Percentiles rank a stretch among this genome's conserved stretches.
These are phyloP conservation scores for Colletotrichum liriopes DNA, from an alignment of 2,329 filamentous ascomycete genomes.

Conservation along the genomic window DNA sequence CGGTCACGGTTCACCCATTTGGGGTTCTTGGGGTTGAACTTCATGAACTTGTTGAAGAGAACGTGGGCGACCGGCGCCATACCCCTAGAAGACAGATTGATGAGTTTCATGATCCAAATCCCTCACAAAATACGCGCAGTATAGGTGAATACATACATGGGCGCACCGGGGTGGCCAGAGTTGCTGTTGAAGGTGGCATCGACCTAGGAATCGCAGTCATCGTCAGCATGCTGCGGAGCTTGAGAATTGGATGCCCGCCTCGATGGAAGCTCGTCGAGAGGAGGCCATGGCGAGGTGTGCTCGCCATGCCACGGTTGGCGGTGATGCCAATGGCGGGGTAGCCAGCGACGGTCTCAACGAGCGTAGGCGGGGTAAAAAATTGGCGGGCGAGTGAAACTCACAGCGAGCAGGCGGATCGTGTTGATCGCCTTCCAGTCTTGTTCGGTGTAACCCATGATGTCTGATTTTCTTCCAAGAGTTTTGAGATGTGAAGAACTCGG, in stretches of 20 bases:
- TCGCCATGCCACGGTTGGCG: conserved; percentile 40
- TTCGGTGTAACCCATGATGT: conserved; percentile 89
- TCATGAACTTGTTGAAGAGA: conserved; percentile 99
- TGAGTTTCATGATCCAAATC: conserved; percentile 49
- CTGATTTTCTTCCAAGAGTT: conserved; percentile 51
- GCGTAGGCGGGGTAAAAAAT: conserved; percentile 52
- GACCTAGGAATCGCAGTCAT: conserved; percentile 73
- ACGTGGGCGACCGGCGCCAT: conserved; percentile 97
- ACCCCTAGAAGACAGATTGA: conserved; percentile 63
- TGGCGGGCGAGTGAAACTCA: conserved; percentile 69
- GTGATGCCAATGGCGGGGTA: conserved; percentile 54
- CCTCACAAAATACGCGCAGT: conserved; percentile 10
- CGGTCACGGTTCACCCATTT: conserved; percentile 97
- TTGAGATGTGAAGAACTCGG: conserved; percentile 17
- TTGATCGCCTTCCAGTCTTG: conserved; percentile 94
- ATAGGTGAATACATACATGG: conserved; percentile 77
- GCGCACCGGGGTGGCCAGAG: conserved; percentile 98
- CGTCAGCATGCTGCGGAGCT: conserved; percentile 5
- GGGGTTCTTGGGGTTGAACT: conserved; percentile 99
- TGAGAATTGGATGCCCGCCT: neutral
- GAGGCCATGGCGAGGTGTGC: neutral
- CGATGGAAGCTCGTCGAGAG: neutral
- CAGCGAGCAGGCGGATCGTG: conserved; percentile 96
- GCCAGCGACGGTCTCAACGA: conserved; percentile 47
- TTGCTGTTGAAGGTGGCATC: conserved; percentile 98